phyloP scores from a whole-genome alignment of 2,329 filamentous ascomycete genomes.

The Neopestalotiopsis clavispora region DNA sequence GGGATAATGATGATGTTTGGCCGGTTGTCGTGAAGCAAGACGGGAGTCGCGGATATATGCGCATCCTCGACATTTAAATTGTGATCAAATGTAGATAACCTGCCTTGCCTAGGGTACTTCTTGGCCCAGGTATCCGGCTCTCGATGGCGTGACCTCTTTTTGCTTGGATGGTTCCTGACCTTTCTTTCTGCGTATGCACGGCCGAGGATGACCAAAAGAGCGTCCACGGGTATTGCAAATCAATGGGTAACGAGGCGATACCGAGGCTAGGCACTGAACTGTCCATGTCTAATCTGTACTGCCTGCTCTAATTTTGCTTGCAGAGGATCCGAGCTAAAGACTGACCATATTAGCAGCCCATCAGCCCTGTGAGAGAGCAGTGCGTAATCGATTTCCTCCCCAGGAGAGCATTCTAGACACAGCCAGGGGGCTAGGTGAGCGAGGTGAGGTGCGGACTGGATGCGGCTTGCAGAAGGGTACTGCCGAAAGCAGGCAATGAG shows the following conservation, averaged over 20 bases:
- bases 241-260: background rate
- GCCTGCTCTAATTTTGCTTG: background rate
- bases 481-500: background rate
- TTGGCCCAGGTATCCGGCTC: background rate
- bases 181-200: background rate
- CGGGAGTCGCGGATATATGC: conserved; percentile 11
- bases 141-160: background rate
- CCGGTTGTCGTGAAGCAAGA: background rate
- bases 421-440: background rate
- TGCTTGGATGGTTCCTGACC: background rate
- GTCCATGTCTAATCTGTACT: background rate
- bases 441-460: background rate
- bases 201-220: background rate
- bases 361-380: background rate
- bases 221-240: background rate
- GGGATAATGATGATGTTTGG: background rate
- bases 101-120: background rate
- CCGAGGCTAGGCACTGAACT: background rate
- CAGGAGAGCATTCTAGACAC: background rate
- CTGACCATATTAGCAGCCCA: background rate
- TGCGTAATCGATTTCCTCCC: background rate
- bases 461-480: background rate
- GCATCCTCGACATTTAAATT: conserved; percentile 1
- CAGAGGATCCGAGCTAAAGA: background rate
- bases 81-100: too few relatives aligned